Percentiles rank a stretch among this genome's conserved stretches.
phyloP scores from a whole-genome alignment of 2,329 filamentous ascomycete species.

The Calonectria pseudoreteaudii region DNA sequence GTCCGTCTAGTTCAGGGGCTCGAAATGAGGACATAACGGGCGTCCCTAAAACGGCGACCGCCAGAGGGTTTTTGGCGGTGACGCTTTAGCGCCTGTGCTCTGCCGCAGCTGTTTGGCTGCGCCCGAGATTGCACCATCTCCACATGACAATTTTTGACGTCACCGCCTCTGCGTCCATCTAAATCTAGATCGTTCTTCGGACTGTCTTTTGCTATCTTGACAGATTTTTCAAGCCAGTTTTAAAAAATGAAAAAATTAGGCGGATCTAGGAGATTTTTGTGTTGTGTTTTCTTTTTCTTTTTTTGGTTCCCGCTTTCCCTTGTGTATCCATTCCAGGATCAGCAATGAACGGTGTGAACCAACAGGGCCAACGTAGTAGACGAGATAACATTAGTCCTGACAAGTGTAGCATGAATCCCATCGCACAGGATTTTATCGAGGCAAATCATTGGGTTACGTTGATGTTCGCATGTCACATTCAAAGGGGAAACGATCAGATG shows the following conservation, averaged over 20 bases:
- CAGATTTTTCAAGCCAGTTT: background rate
- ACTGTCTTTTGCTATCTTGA: background rate
- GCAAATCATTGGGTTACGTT: background rate
- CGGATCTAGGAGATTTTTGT: background rate
- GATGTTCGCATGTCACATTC: background rate
- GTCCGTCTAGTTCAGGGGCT: constrained; percentile 22
- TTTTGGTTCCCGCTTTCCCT: too few species aligned
- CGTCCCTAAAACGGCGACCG: constrained; percentile 14
- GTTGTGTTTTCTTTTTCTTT: too few species aligned
- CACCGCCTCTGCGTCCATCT: constrained; percentile 26
- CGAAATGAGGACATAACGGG: constrained; percentile 16
- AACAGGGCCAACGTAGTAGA: background rate
- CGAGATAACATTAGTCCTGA: background rate
- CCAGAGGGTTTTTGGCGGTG: constrained; percentile 15
- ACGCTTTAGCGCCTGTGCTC: constrained; percentile 11
- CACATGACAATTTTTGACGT: constrained; percentile 40
- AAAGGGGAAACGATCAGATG: background rate
- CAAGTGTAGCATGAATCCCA: background rate
- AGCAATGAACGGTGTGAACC: background rate
- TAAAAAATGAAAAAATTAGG: too few species aligned
- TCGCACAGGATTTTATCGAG: background rate
- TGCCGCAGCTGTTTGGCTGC: constrained; percentile 19
- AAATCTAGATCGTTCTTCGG: constrained; percentile 33
- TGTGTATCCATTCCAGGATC: background rate
- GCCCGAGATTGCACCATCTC: constrained; percentile 38